A percentile compares a stretch with the other conserved stretches of the same genome.
Conservation (phyloP, 176 grass and related monocot genomes). For the Echinochloa phyllopogon region DNA sequence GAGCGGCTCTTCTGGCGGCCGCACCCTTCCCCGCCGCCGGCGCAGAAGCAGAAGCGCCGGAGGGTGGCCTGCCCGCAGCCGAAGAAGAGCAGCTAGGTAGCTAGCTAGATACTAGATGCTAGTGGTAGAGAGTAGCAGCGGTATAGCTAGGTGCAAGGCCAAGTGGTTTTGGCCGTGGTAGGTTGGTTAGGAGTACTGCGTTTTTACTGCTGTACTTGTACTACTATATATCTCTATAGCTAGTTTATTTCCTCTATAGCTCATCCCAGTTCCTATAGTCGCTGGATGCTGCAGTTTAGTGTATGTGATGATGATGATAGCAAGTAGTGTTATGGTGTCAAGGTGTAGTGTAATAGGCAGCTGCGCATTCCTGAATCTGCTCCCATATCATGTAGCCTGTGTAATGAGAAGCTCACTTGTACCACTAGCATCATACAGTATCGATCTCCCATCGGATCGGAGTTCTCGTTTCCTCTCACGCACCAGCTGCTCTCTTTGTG, state of each 20-base stretch:
- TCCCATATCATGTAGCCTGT: constrained; percentile 40
- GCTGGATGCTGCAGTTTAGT: constrained; percentile 5
- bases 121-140: not conserved
- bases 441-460: not conserved
- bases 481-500: not conserved
- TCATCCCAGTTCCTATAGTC: not conserved
- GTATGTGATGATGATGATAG: constrained; percentile 18
- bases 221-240: constrained; percentile 10
- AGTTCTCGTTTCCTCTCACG: not conserved
- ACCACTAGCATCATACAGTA: not conserved
- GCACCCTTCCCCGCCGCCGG: not conserved
- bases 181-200: constrained; percentile 43
- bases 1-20: constrained; percentile 55
- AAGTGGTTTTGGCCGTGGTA: constrained; percentile 48
- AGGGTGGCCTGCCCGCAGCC: constrained; percentile 51
- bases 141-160: constrained; percentile 29
- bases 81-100: not conserved
- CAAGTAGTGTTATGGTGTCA: not conserved
- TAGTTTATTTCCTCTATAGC: not conserved
- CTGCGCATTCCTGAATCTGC: constrained; percentile 1
- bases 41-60: constrained; percentile 53
- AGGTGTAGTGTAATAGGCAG: not conserved
- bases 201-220: constrained; percentile 59
- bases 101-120: not conserved
- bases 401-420: constrained; percentile 38